Evolutionary conservation across 805 yeast genomes (phyloP).

Genomic region (Suhomyces pyralidae): DNA sequence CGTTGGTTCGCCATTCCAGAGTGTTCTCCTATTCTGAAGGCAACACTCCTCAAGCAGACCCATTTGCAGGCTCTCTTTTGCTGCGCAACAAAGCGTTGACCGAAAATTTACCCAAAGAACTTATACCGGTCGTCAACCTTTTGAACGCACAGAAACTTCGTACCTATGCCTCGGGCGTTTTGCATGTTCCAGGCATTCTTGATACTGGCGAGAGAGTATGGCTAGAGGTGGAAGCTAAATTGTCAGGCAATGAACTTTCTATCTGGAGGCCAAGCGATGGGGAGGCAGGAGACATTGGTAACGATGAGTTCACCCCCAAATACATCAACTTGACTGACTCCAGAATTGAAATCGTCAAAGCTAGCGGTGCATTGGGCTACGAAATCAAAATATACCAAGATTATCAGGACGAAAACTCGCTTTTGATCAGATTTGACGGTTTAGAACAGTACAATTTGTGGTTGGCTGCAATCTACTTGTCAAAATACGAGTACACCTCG

Average conservation of each 20-base stretch:
- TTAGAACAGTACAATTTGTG: conserved; percentile 28
- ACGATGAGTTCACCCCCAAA: conserved; percentile 45
- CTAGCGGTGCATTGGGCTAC: conserved; percentile 6
- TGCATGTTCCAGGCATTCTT: conserved; percentile 29
- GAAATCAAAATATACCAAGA: conserved; percentile 29
- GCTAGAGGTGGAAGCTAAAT: conserved; percentile 34
- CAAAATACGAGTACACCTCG: conserved; percentile 56
- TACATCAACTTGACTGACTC: conserved; percentile 52
- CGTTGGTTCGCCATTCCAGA: conserved; percentile 32
- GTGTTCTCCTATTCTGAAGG: conserved; percentile 15
- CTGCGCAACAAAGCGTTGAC: conserved; percentile 17
- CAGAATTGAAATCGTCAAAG: conserved; percentile 15
- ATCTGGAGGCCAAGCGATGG: conserved; percentile 41
- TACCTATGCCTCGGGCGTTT: conserved; percentile 54
- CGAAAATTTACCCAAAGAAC: conserved; percentile 53
- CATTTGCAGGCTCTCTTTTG: conserved; percentile 9
- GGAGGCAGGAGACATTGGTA: conserved; percentile 24
- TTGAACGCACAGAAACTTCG: conserved; percentile 68
- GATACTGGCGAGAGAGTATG: conserved; percentile 24
- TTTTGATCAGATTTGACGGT: conserved; percentile 22
- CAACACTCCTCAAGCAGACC: conserved; percentile 1
- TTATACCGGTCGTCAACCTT: conserved; percentile 69
- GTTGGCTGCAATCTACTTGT: conserved; percentile 49
- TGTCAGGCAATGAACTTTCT: conserved; percentile 55
- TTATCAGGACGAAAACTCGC: conserved; percentile 22